A percentile compares a stretch with the other conserved stretches of the same genome.
Evolutionary conservation across 495 filamentous ascomycete genomes (phyloP).

Genomic region (Xylaria nigripes): DNA sequence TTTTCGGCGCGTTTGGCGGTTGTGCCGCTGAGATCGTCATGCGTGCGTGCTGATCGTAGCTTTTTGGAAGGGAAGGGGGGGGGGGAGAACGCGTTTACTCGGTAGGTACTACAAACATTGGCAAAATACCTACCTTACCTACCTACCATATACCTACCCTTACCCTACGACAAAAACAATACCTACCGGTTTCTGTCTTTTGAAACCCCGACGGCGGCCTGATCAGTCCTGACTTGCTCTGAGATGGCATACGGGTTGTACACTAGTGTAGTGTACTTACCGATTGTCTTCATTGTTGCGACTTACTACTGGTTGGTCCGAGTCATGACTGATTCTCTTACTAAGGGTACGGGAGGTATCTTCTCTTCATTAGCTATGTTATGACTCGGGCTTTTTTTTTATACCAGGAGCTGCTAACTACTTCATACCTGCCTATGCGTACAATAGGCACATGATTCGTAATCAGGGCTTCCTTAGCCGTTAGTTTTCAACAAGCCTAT

Average conservation of each 20-base stretch:
- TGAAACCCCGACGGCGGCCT: not conserved
- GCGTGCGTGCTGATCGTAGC: constrained; percentile 2
- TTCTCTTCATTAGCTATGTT: not conserved
- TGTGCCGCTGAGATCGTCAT: constrained; percentile 9
- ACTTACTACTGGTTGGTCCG: not conserved
- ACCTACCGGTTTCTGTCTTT: not conserved
- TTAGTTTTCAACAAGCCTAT: too few species aligned
- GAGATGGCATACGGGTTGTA: not conserved
- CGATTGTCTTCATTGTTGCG: too few species aligned
- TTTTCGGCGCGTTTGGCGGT: not conserved
- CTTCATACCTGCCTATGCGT: too few species aligned
- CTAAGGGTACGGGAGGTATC: not conserved
- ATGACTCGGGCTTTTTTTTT: not conserved
- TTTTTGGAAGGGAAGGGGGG: not conserved
- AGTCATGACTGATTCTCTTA: not conserved
- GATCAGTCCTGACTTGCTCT: not conserved
- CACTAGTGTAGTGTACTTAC: not conserved
- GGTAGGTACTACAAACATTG: too few species aligned
- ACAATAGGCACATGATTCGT: too few species aligned
- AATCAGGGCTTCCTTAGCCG: too few species aligned
- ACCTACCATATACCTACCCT: too few species aligned
- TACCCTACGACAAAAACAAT: too few species aligned
- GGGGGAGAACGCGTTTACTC: not conserved
- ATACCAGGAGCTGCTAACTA: too few species aligned
- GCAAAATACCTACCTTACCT: not conserved